A percentile compares a stretch with the other conserved stretches of the same genome.
phyloP scores from a whole-genome alignment of 2,329 filamentous ascomycete species.

The Penicillium fuscoglaucum region DNA sequence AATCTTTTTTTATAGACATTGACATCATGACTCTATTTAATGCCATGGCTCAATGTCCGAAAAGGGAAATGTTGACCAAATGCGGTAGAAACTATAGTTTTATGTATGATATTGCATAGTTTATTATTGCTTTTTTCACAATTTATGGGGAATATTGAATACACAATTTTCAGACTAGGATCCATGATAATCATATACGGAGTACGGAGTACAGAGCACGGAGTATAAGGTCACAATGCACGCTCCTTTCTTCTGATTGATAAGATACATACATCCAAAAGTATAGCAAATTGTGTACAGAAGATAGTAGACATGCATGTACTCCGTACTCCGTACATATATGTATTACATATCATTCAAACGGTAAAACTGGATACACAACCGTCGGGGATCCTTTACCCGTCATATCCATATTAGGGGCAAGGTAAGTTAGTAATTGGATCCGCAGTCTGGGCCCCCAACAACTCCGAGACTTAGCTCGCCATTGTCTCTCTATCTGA shows the following conservation, averaged over 20 bases:
- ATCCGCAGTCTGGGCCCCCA: constrained; percentile 9
- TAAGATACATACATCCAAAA: constrained; percentile 1
- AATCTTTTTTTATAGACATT: constrained; percentile 1
- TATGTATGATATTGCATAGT: not conserved
- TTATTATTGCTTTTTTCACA: not conserved
- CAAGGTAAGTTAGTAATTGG: constrained; percentile 1
- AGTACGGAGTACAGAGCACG: too few species aligned
- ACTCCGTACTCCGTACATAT: too few species aligned
- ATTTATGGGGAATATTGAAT: not conserved
- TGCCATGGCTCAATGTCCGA: not conserved
- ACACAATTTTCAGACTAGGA: not conserved
- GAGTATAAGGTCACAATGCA: too few species aligned
- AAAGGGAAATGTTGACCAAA: constrained; percentile 1
- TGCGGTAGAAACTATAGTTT: not conserved
- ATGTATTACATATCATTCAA: too few species aligned
- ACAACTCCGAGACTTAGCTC: constrained; percentile 17
- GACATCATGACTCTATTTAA: constrained; percentile 24
- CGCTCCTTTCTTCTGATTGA: not conserved
- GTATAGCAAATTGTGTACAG: not conserved
- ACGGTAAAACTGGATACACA: constrained; percentile 16
- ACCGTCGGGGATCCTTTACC: constrained; percentile 21
- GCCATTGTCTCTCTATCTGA: constrained; percentile 18
- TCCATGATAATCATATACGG: not conserved
- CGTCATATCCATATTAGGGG: constrained; percentile 15
- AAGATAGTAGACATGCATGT: too few species aligned